Base-by-base conservation (phyloP, 345 rosid species). In the Mercurialis annua region DNA sequence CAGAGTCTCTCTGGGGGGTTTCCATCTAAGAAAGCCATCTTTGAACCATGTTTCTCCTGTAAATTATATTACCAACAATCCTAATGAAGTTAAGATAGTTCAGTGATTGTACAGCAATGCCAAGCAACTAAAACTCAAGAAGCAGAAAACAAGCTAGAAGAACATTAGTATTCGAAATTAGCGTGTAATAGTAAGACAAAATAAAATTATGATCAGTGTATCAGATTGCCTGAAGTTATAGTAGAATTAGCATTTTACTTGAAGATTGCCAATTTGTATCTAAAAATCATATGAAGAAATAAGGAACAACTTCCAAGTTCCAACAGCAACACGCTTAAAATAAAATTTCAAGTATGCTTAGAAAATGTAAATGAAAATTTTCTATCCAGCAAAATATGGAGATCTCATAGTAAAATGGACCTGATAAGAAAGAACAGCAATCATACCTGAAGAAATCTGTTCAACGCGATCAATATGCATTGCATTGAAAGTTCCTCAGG, bases 401-500 rank as follows among this genome's bases (percentile, higher is more conserved):
- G 38, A 46, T 47, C 52, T 10, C 51, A 54, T 9, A 33, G 20
- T 4, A 51, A 27, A 29, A n/a, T 23, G 64, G 27, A 8, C 59
- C 56, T 27, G 31, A 17, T 11, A 47, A 33, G 59, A 52, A 31
- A 51, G 12, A 29, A 30, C n/a, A 30, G 40, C 31, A 24, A 30
- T 51, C 55, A 29, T 82, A 90, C 97, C 96, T 93, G 97, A 80
- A 93, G 97, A 83, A 93, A 93, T 46, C 95, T 81, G 71, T 90
- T 93, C 73, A 93, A 84, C 61, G 97, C 97, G 76, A 93, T 90
- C 78, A 93, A 77, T 63, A 93, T 87, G 56, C 92, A 85, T 58
- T 90, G 98, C 98, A 93, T 93, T 38, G 98, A 93, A 44, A 90
- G 90, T 73, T 89, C 98, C 69, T 93, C 92, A 1, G 96, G 97